These are phyloP conservation scores for Crithidia brevicula DNA, from an alignment of 208 protist species.

Conservation along the genomic window DNA sequence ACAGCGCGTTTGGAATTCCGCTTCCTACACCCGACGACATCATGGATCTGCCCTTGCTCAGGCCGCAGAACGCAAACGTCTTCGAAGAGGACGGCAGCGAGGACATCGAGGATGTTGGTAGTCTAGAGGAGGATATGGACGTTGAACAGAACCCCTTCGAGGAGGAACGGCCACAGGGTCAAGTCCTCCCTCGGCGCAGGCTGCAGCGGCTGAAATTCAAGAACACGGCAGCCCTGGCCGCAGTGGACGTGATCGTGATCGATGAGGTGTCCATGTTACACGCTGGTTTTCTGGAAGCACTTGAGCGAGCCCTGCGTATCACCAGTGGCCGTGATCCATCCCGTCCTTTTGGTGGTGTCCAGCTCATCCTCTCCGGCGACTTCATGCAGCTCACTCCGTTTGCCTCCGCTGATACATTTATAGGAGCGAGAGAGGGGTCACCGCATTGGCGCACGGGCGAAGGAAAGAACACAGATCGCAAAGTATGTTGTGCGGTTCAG, in stretches of 20 bases:
- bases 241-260: slow-evolving; percentile 69
- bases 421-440: not conserved
- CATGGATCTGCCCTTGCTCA: not conserved
- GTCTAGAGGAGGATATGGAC: not conserved
- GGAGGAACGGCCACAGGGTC: not conserved
- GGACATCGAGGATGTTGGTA: not conserved
- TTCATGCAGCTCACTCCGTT: slow-evolving; percentile 93
- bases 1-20: slow-evolving; percentile 80
- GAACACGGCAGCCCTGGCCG: slow-evolving; percentile 11
- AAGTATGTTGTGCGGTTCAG: not conserved
- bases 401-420: not conserved
- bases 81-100: slow-evolving; percentile 22
- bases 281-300: slow-evolving; percentile 73
- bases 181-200: not conserved
- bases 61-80: not conserved
- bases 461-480: not conserved
- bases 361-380: slow-evolving; percentile 93
- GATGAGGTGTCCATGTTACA: slow-evolving; percentile 94
- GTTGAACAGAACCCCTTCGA: too few relatives aligned
- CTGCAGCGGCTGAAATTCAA: slow-evolving; percentile 18
- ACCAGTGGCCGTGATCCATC: slow-evolving; percentile 37
- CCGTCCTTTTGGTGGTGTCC: slow-evolving; percentile 90
- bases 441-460: not conserved
- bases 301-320: slow-evolving; percentile 74
- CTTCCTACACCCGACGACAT: slow-evolving; percentile 27